phyloP scores from a whole-genome alignment of 192 early-diverging fungal species.

The Coemansia aciculifera region DNA sequence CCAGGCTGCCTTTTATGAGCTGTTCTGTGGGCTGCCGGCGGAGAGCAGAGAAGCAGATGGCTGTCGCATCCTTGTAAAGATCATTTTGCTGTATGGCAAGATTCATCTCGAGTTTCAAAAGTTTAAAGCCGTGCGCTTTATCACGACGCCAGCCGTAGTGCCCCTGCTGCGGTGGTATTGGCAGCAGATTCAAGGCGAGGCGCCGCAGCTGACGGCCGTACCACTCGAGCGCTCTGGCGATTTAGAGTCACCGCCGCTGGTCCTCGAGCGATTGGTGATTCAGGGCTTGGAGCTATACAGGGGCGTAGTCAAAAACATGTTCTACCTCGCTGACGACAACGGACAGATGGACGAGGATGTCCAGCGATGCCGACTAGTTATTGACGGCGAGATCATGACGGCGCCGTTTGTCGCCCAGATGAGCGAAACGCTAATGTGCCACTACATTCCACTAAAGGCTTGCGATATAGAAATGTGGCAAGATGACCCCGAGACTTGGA shows the following conservation, averaged over 20 bases:
- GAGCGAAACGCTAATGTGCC: slow-evolving; percentile 70
- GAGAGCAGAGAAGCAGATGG: slow-evolving; percentile 17
- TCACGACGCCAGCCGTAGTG: slow-evolving; percentile 59
- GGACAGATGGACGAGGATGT: slow-evolving; percentile 51
- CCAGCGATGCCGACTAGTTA: slow-evolving; percentile 55
- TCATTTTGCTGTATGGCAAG: slow-evolving; percentile 72
- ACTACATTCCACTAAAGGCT: slow-evolving; percentile 69
- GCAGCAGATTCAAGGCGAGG: slow-evolving; percentile 51
- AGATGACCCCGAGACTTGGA: slow-evolving; percentile 82
- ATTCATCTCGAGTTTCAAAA: slow-evolving; percentile 75
- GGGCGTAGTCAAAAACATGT: slow-evolving; percentile 45
- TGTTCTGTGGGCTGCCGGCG: slow-evolving; percentile 18
- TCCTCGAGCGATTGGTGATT: slow-evolving; percentile 66
- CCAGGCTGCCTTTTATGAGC: slow-evolving; percentile 42
- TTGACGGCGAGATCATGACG: slow-evolving; percentile 68
- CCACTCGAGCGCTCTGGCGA: slow-evolving; percentile 1
- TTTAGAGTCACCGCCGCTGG: slow-evolving; percentile 15
- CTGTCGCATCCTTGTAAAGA: slow-evolving; percentile 44
- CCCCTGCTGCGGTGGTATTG: slow-evolving; percentile 78
- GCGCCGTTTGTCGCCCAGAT: slow-evolving; percentile 64
- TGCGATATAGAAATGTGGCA: slow-evolving; percentile 79
- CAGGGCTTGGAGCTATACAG: slow-evolving; percentile 67
- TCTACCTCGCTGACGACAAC: slow-evolving; percentile 29
- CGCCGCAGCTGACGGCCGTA: slow-evolving; percentile 21
- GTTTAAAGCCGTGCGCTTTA: slow-evolving; percentile 65